Conservation (phyloP, 1,139 yeast species). For the Scheffersomyces cryptocercus region DNA sequence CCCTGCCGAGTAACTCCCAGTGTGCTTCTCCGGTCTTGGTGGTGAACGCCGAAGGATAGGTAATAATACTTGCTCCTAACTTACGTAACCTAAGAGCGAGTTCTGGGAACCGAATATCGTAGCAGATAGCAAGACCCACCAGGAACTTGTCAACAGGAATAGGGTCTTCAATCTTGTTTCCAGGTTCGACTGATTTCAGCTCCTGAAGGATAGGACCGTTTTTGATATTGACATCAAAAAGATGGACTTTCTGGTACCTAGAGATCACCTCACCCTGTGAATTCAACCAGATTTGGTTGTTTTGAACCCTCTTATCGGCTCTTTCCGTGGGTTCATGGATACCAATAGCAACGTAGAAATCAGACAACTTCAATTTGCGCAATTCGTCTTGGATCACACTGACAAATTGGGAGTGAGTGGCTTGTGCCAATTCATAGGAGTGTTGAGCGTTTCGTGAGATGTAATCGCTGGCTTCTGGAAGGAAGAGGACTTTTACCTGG, state of each 20-base stretch:
- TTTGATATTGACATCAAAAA: slow-evolving; percentile 84
- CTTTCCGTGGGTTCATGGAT: slow-evolving; percentile 70
- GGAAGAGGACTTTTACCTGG: slow-evolving; percentile 66
- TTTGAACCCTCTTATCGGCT: slow-evolving; percentile 51
- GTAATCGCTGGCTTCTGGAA: slow-evolving; percentile 94
- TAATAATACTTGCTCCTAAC: slow-evolving; percentile 73
- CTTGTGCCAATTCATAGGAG: slow-evolving; percentile 57
- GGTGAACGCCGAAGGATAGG: slow-evolving; percentile 92
- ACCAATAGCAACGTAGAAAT: slow-evolving; percentile 54
- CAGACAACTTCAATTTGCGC: slow-evolving; percentile 25
- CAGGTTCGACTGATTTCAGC: slow-evolving; percentile 81
- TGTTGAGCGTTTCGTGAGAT: slow-evolving; percentile 70
- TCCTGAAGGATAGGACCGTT: slow-evolving; percentile 76
- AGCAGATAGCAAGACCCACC: slow-evolving; percentile 77
- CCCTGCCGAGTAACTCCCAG: slow-evolving; percentile 77
- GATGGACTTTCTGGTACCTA: slow-evolving; percentile 80
- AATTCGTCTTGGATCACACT: slow-evolving; percentile 51
- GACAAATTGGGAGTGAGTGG: slow-evolving; percentile 54
- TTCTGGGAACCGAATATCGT: slow-evolving; percentile 89
- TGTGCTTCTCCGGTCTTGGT: slow-evolving; percentile 89
- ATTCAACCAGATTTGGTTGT: slow-evolving; percentile 72
- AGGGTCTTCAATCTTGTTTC: slow-evolving; percentile 55
- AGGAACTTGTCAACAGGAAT: slow-evolving; percentile 56
- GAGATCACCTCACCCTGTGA: slow-evolving; percentile 62
- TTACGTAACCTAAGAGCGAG: slow-evolving; percentile 63